phyloP scores from a whole-genome alignment of 305 asterid genomes.

The Solanum aculeatissimum region DNA sequence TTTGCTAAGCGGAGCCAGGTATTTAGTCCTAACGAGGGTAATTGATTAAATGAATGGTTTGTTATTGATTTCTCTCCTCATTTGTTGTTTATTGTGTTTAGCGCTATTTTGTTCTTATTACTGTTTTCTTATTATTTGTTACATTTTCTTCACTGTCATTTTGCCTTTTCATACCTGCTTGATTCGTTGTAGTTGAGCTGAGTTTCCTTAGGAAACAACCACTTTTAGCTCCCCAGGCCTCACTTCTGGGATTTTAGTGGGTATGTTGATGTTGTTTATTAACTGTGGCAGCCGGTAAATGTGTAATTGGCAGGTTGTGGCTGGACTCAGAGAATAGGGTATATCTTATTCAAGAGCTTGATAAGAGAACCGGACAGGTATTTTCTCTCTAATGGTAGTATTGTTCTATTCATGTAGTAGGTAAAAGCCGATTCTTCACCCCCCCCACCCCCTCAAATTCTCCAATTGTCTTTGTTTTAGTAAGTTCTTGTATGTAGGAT shows the following conservation, averaged over 20 bases:
- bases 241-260: not conserved
- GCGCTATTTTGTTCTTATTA: not conserved
- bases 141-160: not conserved
- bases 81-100: not conserved
- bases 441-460: not conserved
- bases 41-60: not conserved
- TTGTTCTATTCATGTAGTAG: not conserved
- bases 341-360: conserved; percentile 44
- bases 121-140: not conserved
- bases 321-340: conserved; percentile 67
- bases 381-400: not conserved
- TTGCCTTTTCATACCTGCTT: not conserved
- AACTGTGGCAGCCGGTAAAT: not conserved
- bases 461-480: not conserved
- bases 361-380: conserved; percentile 69
- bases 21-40: not conserved
- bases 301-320: conserved; percentile 53
- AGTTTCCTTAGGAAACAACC: not conserved
- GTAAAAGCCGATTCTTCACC: not conserved
- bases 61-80: not conserved
- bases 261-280: not conserved
- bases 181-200: not conserved
- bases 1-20: not conserved
- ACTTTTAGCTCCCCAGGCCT: too few species aligned
- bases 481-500: not conserved